phyloP scores from a whole-genome alignment of 495 filamentous ascomycete genomes.

The Podospora sp. region DNA sequence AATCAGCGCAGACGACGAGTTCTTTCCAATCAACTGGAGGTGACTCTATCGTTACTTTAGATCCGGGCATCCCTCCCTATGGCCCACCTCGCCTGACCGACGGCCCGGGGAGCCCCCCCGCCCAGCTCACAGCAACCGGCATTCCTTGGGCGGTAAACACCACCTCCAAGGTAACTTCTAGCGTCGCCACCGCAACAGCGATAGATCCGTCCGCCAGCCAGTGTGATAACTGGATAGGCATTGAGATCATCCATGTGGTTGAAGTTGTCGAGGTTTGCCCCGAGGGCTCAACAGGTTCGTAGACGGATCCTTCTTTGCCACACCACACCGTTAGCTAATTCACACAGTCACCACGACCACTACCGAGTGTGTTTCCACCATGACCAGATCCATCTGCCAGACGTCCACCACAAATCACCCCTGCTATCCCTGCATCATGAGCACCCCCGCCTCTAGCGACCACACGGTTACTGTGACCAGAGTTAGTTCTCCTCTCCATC shows the following conservation, averaged over 20 bases:
- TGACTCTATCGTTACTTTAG: not conserved
- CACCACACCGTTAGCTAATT: slow-evolving; percentile 3
- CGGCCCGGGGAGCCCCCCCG: not conserved
- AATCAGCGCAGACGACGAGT: not conserved
- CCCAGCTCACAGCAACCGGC: not conserved
- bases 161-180: not conserved
- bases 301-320: not conserved
- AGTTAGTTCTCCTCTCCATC: slow-evolving; percentile 19
- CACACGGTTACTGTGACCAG: slow-evolving; percentile 40
- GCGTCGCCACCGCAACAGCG: not conserved
- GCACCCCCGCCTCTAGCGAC: slow-evolving; percentile 22
- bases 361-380: slow-evolving; percentile 32
- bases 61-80: not conserved
- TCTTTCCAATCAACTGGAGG: not conserved
- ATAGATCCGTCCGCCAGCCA: slow-evolving; percentile 20
- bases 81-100: not conserved
- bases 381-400: slow-evolving; percentile 44
- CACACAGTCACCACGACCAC: slow-evolving; percentile 30
- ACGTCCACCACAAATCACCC: slow-evolving; percentile 37
- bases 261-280: slow-evolving; percentile 39
- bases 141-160: not conserved
- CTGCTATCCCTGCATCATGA: slow-evolving; percentile 43
- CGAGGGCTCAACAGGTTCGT: slow-evolving; percentile 32
- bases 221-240: slow-evolving; percentile 39
- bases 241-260: slow-evolving; percentile 43